Evolutionary conservation across 2,329 filamentous ascomycete genomes (phyloP).

Genomic region (Lomentospora prolificans): DNA sequence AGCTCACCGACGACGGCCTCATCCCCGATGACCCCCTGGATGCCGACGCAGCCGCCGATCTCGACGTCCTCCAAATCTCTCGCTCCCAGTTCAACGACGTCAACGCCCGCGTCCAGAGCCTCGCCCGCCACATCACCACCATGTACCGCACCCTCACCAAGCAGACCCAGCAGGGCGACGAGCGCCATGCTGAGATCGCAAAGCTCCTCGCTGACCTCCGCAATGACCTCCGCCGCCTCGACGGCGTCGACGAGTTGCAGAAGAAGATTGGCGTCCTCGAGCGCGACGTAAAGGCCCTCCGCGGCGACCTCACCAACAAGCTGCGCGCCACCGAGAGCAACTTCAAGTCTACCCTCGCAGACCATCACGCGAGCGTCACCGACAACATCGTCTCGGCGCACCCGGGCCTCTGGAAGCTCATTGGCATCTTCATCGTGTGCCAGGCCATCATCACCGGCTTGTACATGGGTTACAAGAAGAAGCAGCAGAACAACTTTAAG

Average conservation of each 20-base stretch:
- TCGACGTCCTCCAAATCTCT: constrained; percentile 38
- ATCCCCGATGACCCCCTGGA: constrained; percentile 35
- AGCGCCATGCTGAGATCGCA: constrained; percentile 46
- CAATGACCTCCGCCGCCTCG: constrained; percentile 31
- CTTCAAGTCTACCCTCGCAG: constrained; percentile 40
- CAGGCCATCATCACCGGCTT: constrained; percentile 60
- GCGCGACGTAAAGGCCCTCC: constrained; percentile 47
- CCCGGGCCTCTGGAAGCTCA: constrained; percentile 41
- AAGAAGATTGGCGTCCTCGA: constrained; percentile 42
- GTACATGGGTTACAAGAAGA: constrained; percentile 74
- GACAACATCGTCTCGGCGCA: constrained; percentile 37
- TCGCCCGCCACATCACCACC: constrained; percentile 58
- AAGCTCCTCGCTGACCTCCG: constrained; percentile 37
- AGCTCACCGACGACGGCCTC: constrained; percentile 19
- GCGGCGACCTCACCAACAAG: constrained; percentile 42
- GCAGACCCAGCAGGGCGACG: constrained; percentile 40
- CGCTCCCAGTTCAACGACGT: constrained; percentile 69
- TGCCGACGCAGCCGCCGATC: constrained; percentile 35
- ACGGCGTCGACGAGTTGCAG: constrained; percentile 32
- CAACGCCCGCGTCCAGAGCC: constrained; percentile 68
- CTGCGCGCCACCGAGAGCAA: constrained; percentile 39
- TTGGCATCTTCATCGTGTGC: constrained; percentile 64
- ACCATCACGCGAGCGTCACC: constrained; percentile 39
- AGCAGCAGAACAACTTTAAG: constrained; percentile 58
- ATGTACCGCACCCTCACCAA: constrained; percentile 48